Evolutionary conservation across 495 filamentous ascomycete genomes (phyloP), one percentile per base, ranked within the genome.

Genomic region (Zalerion maritima): DNA sequence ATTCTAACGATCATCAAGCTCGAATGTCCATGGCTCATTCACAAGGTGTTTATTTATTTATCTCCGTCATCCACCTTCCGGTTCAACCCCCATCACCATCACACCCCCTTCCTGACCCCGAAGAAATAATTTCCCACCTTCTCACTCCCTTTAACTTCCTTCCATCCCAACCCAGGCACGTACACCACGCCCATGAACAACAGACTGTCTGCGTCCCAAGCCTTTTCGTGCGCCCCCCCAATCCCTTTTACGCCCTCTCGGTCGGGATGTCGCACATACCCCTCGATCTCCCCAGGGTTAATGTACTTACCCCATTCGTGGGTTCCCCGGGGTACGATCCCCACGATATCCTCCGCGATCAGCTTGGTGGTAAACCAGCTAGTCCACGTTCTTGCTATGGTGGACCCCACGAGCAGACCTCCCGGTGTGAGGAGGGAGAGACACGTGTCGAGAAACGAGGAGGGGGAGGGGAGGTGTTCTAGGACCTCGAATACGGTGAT

Each of bases 271-370:
- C n/a, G n/a, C n/a, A n/a, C n/a, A 26, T 62, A 82, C 2, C 37
- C 62, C 39, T 71, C 56, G 47, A 97, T 33, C 63, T 96, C 89
- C 11, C 68, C 59, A 41, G 78, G 80, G 45, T 93, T 91, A 15
- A 97, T 72, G 49, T 96, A 97, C 50, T 94, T 92, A 10, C 57
- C 57, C 89, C 89, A 97, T 43, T 94, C 84, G 50, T 97, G 89
- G 29, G 89, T 94, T 0, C 89, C 89, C 30, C 68, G 67, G 13
- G 89, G 89, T 33, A 97, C 89, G 33, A 96, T 75, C 12, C 81
- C 58, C 26, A 93, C 50, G 3, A 94, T 53, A 55, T 89, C 84
- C 56, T 97, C 89, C 0, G 89, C 89, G 30, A 94, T 64, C 14
- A 96, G 47, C 42, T 94, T 94, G 12, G 92, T 97, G 11, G 83